Conservation (phyloP, 768 basidiomycete species). For the Termitomyces sp. region DNA sequence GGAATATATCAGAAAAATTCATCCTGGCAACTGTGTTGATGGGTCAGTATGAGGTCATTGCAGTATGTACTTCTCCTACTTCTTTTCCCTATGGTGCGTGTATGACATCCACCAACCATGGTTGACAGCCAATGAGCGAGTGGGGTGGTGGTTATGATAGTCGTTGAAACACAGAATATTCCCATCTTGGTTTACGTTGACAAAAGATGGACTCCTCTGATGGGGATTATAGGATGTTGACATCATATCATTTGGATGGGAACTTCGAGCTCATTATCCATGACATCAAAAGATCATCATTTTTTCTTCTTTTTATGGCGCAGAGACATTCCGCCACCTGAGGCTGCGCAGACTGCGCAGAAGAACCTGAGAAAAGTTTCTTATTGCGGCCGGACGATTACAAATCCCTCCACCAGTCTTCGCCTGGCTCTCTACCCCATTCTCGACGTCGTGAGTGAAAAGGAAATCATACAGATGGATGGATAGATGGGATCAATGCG, state of each 20-base stretch:
- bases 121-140: not conserved
- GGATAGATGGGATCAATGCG: not conserved
- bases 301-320: not conserved
- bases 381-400: not conserved
- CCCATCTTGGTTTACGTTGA: not conserved
- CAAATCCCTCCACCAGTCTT: no score
- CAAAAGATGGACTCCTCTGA: not conserved
- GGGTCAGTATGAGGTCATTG: not conserved
- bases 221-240: not conserved
- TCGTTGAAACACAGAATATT: not conserved
- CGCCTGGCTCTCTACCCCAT: no score
- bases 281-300: not conserved
- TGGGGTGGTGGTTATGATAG: not conserved
- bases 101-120: not conserved
- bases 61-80: not conserved
- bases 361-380: not conserved
- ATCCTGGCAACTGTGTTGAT: not conserved
- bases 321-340: not conserved
- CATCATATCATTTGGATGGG: not conserved
- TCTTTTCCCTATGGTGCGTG: not conserved
- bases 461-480: not conserved
- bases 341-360: not conserved
- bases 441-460: not conserved
- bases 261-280: not conserved
- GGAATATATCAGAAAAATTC: not conserved